A percentile compares a stretch with the other conserved stretches of the same genome.
Conservation (phyloP, 2,329 filamentous ascomycete genomes). For the Gremmenia infestans region DNA sequence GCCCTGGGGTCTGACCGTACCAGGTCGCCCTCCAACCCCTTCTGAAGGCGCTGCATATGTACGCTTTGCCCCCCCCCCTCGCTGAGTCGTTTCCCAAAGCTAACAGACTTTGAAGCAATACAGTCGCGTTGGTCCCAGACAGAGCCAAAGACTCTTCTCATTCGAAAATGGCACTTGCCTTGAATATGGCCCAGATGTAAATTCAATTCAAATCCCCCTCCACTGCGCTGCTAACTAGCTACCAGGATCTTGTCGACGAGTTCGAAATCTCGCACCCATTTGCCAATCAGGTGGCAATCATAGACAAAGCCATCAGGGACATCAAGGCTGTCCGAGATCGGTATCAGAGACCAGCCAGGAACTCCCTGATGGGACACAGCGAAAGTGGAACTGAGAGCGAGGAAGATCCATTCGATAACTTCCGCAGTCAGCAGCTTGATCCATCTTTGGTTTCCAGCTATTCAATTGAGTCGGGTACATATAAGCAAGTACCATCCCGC, state of each 20-base stretch:
- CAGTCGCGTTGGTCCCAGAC: constrained; percentile 9
- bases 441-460: background rate
- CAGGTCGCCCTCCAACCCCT: constrained; percentile 24
- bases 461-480: background rate
- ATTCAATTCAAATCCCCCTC: background rate
- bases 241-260: constrained; percentile 21
- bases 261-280: constrained; percentile 16
- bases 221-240: constrained; percentile 1
- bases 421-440: background rate
- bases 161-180: constrained; percentile 24
- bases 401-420: constrained; percentile 5
- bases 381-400: background rate
- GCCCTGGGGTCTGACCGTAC: constrained; percentile 22
- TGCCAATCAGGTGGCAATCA: constrained; percentile 13
- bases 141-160: constrained; percentile 5
- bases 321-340: constrained; percentile 11
- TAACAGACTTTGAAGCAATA: constrained; percentile 10
- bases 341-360: constrained; percentile 3
- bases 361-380: background rate
- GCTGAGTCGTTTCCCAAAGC: background rate
- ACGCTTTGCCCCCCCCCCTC: background rate
- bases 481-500: constrained; percentile 12
- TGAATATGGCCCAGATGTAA: constrained; percentile 19
- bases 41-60: constrained; percentile 26
- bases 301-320: constrained; percentile 21